A percentile compares a stretch with the other conserved stretches of the same genome.
phyloP scores from a whole-genome alignment of 2,329 filamentous ascomycete species.

The Metarhizium album region DNA sequence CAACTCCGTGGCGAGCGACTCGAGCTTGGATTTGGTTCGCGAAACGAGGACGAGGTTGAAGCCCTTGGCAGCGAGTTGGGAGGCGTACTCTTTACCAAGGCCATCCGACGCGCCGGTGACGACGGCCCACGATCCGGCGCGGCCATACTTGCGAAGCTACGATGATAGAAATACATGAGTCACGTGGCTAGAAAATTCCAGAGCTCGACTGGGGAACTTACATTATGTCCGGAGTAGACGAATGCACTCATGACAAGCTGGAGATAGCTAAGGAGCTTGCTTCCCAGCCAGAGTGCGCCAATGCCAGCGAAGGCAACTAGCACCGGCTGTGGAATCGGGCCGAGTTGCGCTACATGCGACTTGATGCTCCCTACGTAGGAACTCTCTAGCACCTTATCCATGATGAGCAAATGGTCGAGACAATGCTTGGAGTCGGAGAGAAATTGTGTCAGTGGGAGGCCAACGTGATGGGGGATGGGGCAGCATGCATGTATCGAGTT shows the following conservation, averaged over 20 bases:
- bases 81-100: conserved; percentile 90
- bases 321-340: conserved; percentile 30
- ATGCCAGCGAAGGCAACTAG: conserved; percentile 39
- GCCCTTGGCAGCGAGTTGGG: conserved; percentile 79
- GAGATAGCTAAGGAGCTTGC: conserved; percentile 46
- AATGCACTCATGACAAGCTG: conserved; percentile 58
- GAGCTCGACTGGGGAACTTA: conserved; percentile 25
- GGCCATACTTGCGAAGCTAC: conserved; percentile 81
- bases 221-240: conserved; percentile 52
- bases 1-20: conserved; percentile 65
- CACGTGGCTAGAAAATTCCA: not conserved
- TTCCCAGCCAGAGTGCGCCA: conserved; percentile 48
- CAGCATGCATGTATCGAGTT: not conserved
- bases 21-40: conserved; percentile 87
- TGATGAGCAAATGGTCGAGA: conserved; percentile 8
- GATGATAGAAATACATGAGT: not conserved
- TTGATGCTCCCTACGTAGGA: not conserved
- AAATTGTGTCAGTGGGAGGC: not conserved
- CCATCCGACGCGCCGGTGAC: conserved; percentile 94
- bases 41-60: conserved; percentile 95
- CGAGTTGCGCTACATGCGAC: conserved; percentile 13
- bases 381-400: conserved; percentile 17
- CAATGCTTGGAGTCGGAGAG: not conserved
- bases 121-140: conserved; percentile 86
- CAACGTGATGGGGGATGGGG: not conserved